Percentiles rank a stretch among this genome's conserved stretches.
Conservation (phyloP, 208 protist species). For the Crithidia brevicula region DNA sequence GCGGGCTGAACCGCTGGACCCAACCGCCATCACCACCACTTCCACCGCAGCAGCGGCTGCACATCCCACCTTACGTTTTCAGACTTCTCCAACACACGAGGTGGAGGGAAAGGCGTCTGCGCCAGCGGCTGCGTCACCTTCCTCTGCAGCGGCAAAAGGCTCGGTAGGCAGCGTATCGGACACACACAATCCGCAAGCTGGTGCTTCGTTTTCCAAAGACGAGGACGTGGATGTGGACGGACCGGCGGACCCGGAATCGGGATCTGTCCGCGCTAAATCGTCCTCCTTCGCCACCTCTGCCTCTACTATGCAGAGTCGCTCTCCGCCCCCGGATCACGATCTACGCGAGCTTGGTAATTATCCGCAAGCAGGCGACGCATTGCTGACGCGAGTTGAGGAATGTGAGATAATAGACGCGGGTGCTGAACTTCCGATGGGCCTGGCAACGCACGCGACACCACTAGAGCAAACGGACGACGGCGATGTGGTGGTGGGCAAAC, state of each 20-base stretch:
- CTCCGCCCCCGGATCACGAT: background rate
- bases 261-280: background rate
- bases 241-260: background rate
- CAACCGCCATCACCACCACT: background rate
- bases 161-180: background rate
- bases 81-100: background rate
- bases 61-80: too few species aligned
- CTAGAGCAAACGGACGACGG: background rate
- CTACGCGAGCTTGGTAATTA: too few species aligned
- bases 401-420: background rate
- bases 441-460: constrained; percentile 26
- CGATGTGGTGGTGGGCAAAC: too few species aligned
- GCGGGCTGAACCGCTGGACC: constrained; percentile 16
- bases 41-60: background rate
- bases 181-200: background rate
- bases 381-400: too few species aligned
- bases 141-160: background rate
- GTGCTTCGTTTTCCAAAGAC: background rate
- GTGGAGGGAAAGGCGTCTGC: background rate
- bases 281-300: background rate
- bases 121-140: background rate
- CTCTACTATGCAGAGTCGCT: constrained; percentile 1
- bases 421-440: background rate
- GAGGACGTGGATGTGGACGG: constrained; percentile 17
- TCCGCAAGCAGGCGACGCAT: too few species aligned